Conservation (phyloP, 768 basidiomycete species). For the Boletus bicolor region DNA sequence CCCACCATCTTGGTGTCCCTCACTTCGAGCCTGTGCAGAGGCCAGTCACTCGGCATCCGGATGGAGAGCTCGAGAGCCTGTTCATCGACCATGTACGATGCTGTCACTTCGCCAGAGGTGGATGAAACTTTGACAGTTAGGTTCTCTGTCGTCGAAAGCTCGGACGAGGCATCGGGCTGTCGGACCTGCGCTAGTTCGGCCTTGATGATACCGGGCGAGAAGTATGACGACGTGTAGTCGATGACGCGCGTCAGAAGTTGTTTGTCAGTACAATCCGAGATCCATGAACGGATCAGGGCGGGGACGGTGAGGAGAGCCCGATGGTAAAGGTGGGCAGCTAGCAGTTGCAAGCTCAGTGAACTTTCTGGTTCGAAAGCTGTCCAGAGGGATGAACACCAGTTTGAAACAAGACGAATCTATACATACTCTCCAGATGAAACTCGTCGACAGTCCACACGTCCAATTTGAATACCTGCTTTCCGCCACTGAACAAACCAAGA, state of each 20-base stretch:
- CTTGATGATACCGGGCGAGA: slow-evolving; percentile 85
- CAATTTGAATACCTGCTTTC: slow-evolving; percentile 71
- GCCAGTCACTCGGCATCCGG: slow-evolving; percentile 87
- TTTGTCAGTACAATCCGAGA: slow-evolving; percentile 84
- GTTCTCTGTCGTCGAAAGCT: slow-evolving; percentile 65
- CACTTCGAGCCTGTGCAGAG: slow-evolving; percentile 84
- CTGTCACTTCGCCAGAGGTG: slow-evolving; percentile 77
- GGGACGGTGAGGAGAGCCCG: slow-evolving; percentile 81
- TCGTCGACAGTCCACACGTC: slow-evolving; percentile 84
- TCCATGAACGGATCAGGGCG: slow-evolving; percentile 82
- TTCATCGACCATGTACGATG: slow-evolving; percentile 86
- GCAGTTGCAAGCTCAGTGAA: slow-evolving; percentile 51
- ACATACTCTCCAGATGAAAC: slow-evolving; percentile 70
- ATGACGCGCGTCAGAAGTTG: slow-evolving; percentile 77
- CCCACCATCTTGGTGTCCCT: slow-evolving; percentile 80
- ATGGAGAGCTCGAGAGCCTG: slow-evolving; percentile 88
- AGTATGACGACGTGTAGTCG: slow-evolving; percentile 75
- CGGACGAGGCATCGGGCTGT: slow-evolving; percentile 48
- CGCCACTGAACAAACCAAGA: slow-evolving; percentile 64
- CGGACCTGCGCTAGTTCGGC: slow-evolving; percentile 78
- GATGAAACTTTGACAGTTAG: slow-evolving; percentile 74
- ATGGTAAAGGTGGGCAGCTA: slow-evolving; percentile 88
- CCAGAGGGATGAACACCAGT: neutral
- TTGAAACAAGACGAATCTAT: neutral
- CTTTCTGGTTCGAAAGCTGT: slow-evolving; percentile 58